Evolutionary conservation across 2,329 filamentous ascomycete genomes (phyloP), one percentile per base, ranked within the genome.

Genomic region (Verticillium tricorpus): DNA sequence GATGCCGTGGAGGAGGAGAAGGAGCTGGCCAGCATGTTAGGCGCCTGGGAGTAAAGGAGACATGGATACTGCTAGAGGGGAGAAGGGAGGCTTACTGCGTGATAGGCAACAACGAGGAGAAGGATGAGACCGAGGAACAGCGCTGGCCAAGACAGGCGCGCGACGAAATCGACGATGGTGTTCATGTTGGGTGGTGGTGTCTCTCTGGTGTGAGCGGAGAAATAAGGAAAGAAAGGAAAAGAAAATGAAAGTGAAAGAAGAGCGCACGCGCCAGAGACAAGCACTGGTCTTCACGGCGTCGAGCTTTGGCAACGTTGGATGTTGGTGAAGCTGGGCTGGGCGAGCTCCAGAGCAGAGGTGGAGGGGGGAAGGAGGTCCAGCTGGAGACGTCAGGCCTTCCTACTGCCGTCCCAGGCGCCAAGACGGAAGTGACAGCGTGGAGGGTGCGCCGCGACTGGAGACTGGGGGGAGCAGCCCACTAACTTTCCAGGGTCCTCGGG

Each of bases 1-100:
- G 72, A 96, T 81, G 63, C 92, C 74, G 72, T 87, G 87, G 57
- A 97, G 84, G 63, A 88, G 77, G 59, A 86, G 70, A 71, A 90
- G 93, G 69, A 88, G 71, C 77, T 79, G 61, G 28, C 5, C 28
- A 28, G 28, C 28, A 28, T 28, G 28, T 12, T 9, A 22, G n/a
- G 45, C 12, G 34, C 9, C 9, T 11, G 34, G 14, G 34, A 35
- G 34, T 3, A 40, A 4, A 17, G 15, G 37, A 17, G 17, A 40
- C 1, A 15, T 12, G 15, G 6, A 40, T 15, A 17, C 14, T 4
- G 37, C 35, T 15, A 40, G 14, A n/a, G 17, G 15, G 37, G 1
- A 15, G n/a, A 15, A 17, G 17, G 37, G 37, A 40, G 34, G 45
- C 45, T 52, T 52, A 52, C 45, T 2, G 54, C 54, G 25, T 32